Evolutionary conservation across 2,329 filamentous ascomycete genomes (phyloP).

Genomic region (Golovinomyces cichoracearum): DNA sequence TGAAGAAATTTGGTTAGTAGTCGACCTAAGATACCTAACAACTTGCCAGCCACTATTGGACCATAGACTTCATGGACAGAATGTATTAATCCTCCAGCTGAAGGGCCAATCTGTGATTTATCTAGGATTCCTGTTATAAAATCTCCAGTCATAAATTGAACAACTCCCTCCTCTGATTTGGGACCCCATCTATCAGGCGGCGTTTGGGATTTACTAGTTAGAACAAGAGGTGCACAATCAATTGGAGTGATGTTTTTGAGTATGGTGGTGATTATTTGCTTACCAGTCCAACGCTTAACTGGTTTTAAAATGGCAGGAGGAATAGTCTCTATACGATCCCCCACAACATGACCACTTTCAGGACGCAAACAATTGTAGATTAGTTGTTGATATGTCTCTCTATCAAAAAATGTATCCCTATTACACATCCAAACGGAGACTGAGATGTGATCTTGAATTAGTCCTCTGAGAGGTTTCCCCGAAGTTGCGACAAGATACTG

Average conservation of each 20-base stretch:
- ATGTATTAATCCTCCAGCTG: slow-evolving; percentile 66
- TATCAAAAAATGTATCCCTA: slow-evolving; percentile 71
- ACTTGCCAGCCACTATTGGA: slow-evolving; percentile 57
- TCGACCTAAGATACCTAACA: slow-evolving; percentile 71
- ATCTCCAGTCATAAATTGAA: slow-evolving; percentile 67
- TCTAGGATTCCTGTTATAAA: slow-evolving; percentile 79
- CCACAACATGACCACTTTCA: slow-evolving; percentile 67
- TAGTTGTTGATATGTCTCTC: slow-evolving; percentile 77
- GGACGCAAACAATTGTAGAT: slow-evolving; percentile 73
- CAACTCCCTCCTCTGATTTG: slow-evolving; percentile 49
- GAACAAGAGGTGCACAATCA: slow-evolving; percentile 49
- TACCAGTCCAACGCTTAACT: slow-evolving; percentile 67
- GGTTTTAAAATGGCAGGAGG: slow-evolving; percentile 65
- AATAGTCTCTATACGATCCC: slow-evolving; percentile 57
- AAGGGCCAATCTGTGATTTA: slow-evolving; percentile 81
- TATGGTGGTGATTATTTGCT: slow-evolving; percentile 81
- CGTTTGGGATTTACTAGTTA: slow-evolving; percentile 56
- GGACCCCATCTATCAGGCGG: slow-evolving; percentile 55
- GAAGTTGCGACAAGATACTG: slow-evolving; percentile 88
- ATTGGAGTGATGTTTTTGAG: slow-evolving; percentile 71
- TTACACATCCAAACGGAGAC: slow-evolving; percentile 79
- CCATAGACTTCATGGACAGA: slow-evolving; percentile 85
- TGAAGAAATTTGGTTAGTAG: slow-evolving; percentile 72
- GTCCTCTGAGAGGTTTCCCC: slow-evolving; percentile 74
- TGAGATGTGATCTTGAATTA: slow-evolving; percentile 96